Evolutionary conservation across 106 monocot genomes (phyloP), one percentile per base, ranked within the genome.

Genomic region (Triglochin maritima): DNA sequence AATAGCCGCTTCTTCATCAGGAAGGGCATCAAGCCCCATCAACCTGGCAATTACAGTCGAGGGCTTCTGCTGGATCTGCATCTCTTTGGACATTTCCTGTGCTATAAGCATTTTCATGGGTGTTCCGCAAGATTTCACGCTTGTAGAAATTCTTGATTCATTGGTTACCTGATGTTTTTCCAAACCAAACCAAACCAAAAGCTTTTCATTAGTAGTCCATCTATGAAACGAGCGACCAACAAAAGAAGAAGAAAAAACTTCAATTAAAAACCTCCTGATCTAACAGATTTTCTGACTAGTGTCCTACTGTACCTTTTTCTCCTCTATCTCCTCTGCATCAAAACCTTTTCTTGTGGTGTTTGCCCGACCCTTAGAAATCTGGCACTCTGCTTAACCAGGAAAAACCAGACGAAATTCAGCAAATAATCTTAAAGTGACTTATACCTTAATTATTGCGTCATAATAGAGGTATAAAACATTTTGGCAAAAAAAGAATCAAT

Each of bases 41-140:
- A 99, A 70, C 72, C 74, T 92, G 2, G 98, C 98, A 54, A 99
- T 84, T 63, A 99, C 77, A 78, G 70, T 78, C 42, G 82, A 76
- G 13, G 82, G 81, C 57, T 80, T 82, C 69, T 64, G 78, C 62
- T 65, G 79, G 53, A 59, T 68, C 13, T 82, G 79, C 44, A 67
- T 86, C 71, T 83, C 85, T 67, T 69, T 83, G 46, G 76, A 79
- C 91, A 91, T 84, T 72, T 98, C 96, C 65, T 92, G 82, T 9
- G 82, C 83, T 47, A 98, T 82, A 14, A 91, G 80, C 88, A 83
- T 84, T 68, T 91, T 91, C 76, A 98, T 82, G 11, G 96, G 79
- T 17, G 78, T 82, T 65, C 81, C 86, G 29, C 82, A 69, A 57
- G 72, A 68, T 62, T 62, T 86, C 64, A 83, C 79, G 57, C 47